phyloP scores from a whole-genome alignment of 2,329 filamentous ascomycete species.

The Mariannaea sp. region DNA sequence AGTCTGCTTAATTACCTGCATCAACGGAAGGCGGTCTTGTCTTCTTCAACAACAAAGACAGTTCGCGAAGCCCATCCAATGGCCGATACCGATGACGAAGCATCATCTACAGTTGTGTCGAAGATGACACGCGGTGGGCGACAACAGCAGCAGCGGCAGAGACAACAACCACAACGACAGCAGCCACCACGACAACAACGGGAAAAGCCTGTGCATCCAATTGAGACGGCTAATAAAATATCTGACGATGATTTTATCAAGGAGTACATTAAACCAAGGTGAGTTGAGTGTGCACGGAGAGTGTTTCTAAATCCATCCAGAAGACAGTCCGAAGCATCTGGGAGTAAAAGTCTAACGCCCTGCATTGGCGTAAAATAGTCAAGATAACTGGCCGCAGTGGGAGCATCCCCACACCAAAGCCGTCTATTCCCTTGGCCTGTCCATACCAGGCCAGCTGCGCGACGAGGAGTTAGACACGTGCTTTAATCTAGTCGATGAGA shows the following conservation, averaged over 20 bases:
- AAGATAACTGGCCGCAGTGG: slow-evolving; percentile 50
- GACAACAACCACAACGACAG: too few relatives aligned
- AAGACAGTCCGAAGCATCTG: background rate
- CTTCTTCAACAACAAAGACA: background rate
- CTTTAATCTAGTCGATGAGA: slow-evolving; percentile 63
- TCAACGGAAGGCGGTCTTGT: background rate
- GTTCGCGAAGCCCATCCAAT: slow-evolving; percentile 15
- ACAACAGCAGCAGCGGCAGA: slow-evolving; percentile 26
- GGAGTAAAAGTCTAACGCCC: background rate
- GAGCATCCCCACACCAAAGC: slow-evolving; percentile 52
- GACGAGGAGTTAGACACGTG: slow-evolving; percentile 56
- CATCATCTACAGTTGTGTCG: background rate
- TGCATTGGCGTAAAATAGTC: slow-evolving; percentile 14
- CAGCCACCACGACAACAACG: slow-evolving; percentile 26
- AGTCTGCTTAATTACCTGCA: background rate
- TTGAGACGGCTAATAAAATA: slow-evolving; percentile 56
- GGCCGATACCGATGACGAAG: slow-evolving; percentile 9
- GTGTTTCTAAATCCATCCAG: background rate
- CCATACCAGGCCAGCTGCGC: slow-evolving; percentile 45
- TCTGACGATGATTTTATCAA: slow-evolving; percentile 54
- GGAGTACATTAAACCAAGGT: slow-evolving; percentile 55
- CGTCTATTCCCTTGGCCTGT: slow-evolving; percentile 52
- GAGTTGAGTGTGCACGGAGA: slow-evolving; percentile 9
- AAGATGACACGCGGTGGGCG: slow-evolving; percentile 19
- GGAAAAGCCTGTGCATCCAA: slow-evolving; percentile 38